Percentiles rank a stretch among this genome's conserved stretches.
Conservation (phyloP, 2,329 filamentous ascomycete species). For the Geosmithia flava region DNA sequence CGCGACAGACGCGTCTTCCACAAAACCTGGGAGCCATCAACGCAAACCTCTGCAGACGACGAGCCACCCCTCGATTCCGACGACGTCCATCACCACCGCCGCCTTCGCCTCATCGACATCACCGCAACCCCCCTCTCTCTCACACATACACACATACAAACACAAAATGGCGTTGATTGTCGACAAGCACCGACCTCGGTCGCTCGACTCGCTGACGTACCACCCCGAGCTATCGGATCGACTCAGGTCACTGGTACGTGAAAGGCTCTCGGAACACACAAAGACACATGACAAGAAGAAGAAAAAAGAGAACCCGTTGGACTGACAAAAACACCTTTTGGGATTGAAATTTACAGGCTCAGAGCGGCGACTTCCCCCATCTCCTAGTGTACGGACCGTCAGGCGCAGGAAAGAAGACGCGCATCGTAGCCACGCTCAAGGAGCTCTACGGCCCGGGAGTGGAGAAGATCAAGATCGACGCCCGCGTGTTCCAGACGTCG, state of each 20-base stretch:
- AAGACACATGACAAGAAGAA: too few relatives aligned
- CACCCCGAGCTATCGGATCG: constrained; percentile 81
- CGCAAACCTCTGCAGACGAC: neutral
- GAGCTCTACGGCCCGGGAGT: constrained; percentile 91
- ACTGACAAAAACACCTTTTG: too few relatives aligned
- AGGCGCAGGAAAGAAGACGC: constrained; percentile 93
- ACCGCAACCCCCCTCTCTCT: constrained; percentile 2
- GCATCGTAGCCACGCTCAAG: constrained; percentile 88
- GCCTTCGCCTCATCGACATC: neutral
- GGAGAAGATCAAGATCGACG: constrained; percentile 99
- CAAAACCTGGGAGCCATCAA: constrained; percentile 1
- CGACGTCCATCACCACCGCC: neutral
- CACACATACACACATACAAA: neutral
- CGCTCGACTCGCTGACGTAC: constrained; percentile 70
- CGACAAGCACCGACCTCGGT: constrained; percentile 61
- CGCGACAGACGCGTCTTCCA: constrained; percentile 21
- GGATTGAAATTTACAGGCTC: constrained; percentile 58
- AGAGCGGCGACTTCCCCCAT: constrained; percentile 95
- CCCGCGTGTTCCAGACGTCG: constrained; percentile 88
- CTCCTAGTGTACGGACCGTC: constrained; percentile 94
- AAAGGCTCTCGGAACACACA: constrained; percentile 1
- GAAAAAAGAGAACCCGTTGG: too few relatives aligned
- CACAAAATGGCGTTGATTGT: constrained; percentile 53
- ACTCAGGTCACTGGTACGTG: constrained; percentile 67
- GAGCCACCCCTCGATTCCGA: neutral